These are phyloP conservation scores for Perkinsus chesapeaki DNA, from an alignment of 169 alveolate genomes.

Conservation along the genomic window DNA sequence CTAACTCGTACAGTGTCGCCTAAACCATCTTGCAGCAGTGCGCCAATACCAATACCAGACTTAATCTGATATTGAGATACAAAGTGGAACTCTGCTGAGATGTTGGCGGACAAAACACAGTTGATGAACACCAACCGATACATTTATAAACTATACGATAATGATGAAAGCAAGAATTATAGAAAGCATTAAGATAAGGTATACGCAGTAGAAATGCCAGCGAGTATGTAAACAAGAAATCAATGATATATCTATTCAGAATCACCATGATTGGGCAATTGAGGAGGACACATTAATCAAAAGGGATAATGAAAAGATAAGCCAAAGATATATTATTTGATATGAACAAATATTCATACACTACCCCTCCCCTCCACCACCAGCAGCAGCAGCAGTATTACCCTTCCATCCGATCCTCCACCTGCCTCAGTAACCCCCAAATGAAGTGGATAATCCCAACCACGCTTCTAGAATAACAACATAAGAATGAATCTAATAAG, in stretches of 20 bases:
- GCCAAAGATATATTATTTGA: not conserved
- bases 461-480: conserved; percentile 24
- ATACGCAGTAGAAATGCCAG: no score
- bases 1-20: conserved; percentile 76
- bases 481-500: not conserved
- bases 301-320: not conserved
- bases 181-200: no score
- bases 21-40: conserved; percentile 66
- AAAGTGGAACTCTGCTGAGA: no score
- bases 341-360: not conserved
- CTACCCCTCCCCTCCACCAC: not conserved
- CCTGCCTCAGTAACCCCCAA: conserved; percentile 80
- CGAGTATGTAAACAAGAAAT: not conserved
- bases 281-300: not conserved
- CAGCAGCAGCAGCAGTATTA: no score
- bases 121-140: no score
- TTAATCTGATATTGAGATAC: conserved; percentile 39
- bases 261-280: not conserved
- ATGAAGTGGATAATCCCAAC: conserved; percentile 59
- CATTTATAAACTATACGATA: not conserved
- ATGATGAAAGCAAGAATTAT: no score
- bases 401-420: conserved; percentile 38
- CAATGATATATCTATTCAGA: not conserved
- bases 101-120: no score
- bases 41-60: conserved; percentile 65